Conservation (phyloP, 1,284 basidiomycete species). For the Rhizoctonia solani region DNA sequence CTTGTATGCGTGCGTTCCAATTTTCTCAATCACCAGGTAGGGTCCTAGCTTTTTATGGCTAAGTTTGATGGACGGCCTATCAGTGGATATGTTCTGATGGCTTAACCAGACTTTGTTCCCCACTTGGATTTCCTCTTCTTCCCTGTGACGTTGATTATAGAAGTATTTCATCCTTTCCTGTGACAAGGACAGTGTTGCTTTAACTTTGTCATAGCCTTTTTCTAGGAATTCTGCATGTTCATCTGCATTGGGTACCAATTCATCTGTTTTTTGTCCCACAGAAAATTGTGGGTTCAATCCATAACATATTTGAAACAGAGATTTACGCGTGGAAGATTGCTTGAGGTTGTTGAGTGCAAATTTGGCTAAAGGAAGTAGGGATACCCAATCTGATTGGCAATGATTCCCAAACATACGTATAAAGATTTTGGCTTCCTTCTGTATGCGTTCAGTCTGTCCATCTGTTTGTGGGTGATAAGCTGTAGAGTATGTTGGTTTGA, state of each 20-base stretch:
- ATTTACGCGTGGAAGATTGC: conserved; percentile 37
- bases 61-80: conserved; percentile 46
- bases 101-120: too few species aligned
- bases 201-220: conserved; percentile 20
- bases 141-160: too few species aligned
- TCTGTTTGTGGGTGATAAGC: too few species aligned
- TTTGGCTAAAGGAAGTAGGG: too few species aligned
- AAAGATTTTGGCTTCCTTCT: conserved; percentile 43
- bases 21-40: conserved; percentile 44
- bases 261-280: too few species aligned
- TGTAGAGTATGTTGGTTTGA: too few species aligned
- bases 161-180: too few species aligned
- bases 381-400: conserved; percentile 40
- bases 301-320: conserved; percentile 42
- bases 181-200: too few species aligned
- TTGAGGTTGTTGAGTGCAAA: conserved; percentile 35
- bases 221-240: neutral
- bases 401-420: conserved; percentile 38
- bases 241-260: neutral
- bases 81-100: conserved; percentile 46
- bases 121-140: too few species aligned
- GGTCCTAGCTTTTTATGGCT: conserved; percentile 46
- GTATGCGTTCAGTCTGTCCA: conserved; percentile 39
- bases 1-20: too few species aligned
- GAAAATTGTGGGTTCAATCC: conserved; percentile 42